Percentiles rank a stretch among this genome's conserved stretches.
These are phyloP conservation scores for Myriangium duriaei DNA, from an alignment of 2,329 filamentous ascomycete genomes.

Conservation along the genomic window DNA sequence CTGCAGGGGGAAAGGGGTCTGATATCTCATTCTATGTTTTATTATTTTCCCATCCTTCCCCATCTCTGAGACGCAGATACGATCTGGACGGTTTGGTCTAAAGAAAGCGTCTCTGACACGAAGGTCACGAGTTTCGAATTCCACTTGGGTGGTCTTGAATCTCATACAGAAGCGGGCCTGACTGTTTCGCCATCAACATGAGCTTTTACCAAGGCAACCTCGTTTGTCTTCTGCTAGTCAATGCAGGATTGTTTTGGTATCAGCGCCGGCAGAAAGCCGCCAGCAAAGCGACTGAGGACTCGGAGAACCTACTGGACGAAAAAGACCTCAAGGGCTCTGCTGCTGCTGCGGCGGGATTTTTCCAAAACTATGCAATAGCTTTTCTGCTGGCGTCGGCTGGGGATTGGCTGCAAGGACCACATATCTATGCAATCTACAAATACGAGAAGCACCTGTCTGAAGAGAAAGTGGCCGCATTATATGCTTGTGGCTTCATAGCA, in stretches of 20 bases:
- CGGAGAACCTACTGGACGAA: conserved; percentile 7
- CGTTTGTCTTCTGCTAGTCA: conserved; percentile 14
- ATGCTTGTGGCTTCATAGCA: conserved; percentile 37
- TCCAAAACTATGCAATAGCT: conserved; percentile 22
- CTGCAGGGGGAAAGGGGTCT: too few species aligned
- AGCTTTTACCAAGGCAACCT: conserved; percentile 17
- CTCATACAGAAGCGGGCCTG: too few species aligned
- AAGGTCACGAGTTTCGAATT: too few species aligned
- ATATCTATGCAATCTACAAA: conserved; percentile 42
- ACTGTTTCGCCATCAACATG: conserved; percentile 10
- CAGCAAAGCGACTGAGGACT: background rate
- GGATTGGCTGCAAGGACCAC: conserved; percentile 37
- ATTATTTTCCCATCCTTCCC: too few species aligned
- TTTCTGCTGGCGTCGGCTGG: conserved; percentile 33
- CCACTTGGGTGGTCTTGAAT: too few species aligned
- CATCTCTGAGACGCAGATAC: too few species aligned
- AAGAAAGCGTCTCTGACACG: too few species aligned
- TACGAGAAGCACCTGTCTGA: conserved; percentile 37
- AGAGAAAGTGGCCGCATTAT: conserved; percentile 33
- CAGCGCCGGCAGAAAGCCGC: conserved; percentile 5
- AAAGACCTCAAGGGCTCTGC: conserved; percentile 15
- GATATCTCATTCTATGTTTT: too few species aligned
- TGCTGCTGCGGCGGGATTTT: background rate
- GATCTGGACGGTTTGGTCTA: too few species aligned
- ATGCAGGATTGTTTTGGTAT: conserved; percentile 13